Base-by-base conservation (phyloP, 306 rosid species). In the Cajanus cajan region DNA sequence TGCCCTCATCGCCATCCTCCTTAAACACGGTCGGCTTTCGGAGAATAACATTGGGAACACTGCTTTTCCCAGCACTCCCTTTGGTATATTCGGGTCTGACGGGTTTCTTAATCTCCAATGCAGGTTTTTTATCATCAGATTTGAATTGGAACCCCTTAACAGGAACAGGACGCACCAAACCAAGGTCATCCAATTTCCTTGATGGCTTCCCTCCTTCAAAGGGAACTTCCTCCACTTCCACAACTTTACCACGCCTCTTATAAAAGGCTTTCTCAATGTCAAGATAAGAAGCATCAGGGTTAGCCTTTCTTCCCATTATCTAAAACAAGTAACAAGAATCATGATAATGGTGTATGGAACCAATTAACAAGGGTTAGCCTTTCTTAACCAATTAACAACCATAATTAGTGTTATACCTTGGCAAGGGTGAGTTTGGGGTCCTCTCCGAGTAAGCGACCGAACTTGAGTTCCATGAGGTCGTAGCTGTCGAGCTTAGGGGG, bases 401-500 rank as follows among this genome's bases (percentile, higher is more conserved):
- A 28, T 28, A 28, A 28, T 28, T 28, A 28, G n/a, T n/a, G n/a
- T 28, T 28, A 28, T 28, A 95, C 99, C 97, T 93, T 93, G 55
- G 98, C 97, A 66, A 91, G 84, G 64, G 99, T 93, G 70, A 96
- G 92, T 58, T 93, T 89, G 5, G 99, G 99, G 87, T 96, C 99
- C 76, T 93, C 98, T 2, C 97, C 98, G 24, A 96, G 82, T 83
- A 93, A 77, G 73, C 91, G 91, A n/a, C 97, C 99, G 68, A 96
- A 91, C 82, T 91, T 89, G 87, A 93, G 90, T 78, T 96, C 99
- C 97, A 90, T 90, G 37, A 79, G 90, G 91, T 96, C 98, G 70
- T 87, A 5, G 21, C 75, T 82, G 68, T 96, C 89, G 70, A 93
- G 79, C 80, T 91, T 83, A 68, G 83, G 83, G 45, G 55, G 34